Percentiles rank a stretch among this genome's conserved stretches.
phyloP scores from a whole-genome alignment of 1,284 basidiomycete species.

The Tilletia indica region DNA sequence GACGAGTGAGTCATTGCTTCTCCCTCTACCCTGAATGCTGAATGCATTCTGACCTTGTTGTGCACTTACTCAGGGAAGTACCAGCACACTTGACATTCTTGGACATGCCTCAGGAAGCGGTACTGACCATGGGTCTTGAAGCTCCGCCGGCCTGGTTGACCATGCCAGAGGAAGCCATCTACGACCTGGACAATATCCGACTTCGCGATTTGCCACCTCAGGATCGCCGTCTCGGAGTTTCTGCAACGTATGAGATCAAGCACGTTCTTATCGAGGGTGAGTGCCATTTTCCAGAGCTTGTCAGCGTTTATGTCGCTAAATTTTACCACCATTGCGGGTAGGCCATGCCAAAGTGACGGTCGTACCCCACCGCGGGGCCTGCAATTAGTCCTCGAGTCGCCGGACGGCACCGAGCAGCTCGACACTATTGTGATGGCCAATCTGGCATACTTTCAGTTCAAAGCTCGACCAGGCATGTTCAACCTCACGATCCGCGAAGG shows the following conservation, averaged over 20 bases:
- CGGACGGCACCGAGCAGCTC: slow-evolving; percentile 33
- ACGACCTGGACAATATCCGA: slow-evolving; percentile 94
- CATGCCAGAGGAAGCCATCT: slow-evolving; percentile 78
- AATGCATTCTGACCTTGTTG: neutral
- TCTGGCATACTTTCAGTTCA: slow-evolving; percentile 93
- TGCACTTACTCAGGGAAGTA: slow-evolving; percentile 61
- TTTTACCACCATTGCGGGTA: slow-evolving; percentile 57
- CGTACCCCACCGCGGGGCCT: slow-evolving; percentile 71
- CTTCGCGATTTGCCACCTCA: slow-evolving; percentile 66
- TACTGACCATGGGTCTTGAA: slow-evolving; percentile 88
- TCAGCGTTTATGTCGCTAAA: neutral
- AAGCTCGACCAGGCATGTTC: slow-evolving; percentile 84
- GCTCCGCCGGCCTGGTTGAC: slow-evolving; percentile 87
- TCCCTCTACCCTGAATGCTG: slow-evolving; percentile 18
- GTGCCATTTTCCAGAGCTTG: neutral
- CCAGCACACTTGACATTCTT: slow-evolving; percentile 32
- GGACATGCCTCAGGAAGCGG: slow-evolving; percentile 64
- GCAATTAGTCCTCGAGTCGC: slow-evolving; percentile 58
- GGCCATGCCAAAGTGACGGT: slow-evolving; percentile 73
- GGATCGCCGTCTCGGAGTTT: slow-evolving; percentile 63
- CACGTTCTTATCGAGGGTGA: slow-evolving; percentile 92
- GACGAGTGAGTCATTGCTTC: slow-evolving; percentile 56
- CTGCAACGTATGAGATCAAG: slow-evolving; percentile 81
- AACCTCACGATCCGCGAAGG: slow-evolving; percentile 77
- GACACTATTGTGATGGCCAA: slow-evolving; percentile 76